Conservation (phyloP, 192 early-diverging fungal genomes). For the Spizellomyces sp. region DNA sequence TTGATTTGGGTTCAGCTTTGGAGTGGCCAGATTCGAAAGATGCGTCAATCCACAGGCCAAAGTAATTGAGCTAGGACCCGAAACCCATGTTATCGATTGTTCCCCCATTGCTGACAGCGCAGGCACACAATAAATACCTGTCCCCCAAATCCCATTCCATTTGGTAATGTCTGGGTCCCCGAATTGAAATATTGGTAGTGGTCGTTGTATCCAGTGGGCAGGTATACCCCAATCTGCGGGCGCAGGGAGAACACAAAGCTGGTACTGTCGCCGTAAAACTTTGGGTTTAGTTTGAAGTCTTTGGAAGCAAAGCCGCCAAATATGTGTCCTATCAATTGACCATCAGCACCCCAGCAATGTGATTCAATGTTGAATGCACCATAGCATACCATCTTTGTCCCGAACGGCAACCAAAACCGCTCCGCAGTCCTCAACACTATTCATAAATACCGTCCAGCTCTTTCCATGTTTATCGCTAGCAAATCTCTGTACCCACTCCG, state of each 20-base stretch:
- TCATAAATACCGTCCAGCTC: constrained; percentile 30
- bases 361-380: neutral
- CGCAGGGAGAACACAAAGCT: constrained; percentile 16
- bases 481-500: constrained; percentile 10
- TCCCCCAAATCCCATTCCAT: constrained; percentile 37
- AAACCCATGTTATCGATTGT: too few species aligned
- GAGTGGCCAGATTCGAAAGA: constrained; percentile 26
- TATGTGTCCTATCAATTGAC: constrained; percentile 6
- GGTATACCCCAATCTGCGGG: constrained; percentile 8
- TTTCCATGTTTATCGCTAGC: constrained; percentile 14
- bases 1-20: constrained; percentile 13
- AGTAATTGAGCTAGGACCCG: constrained; percentile 1
- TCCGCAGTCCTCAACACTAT: constrained; percentile 4
- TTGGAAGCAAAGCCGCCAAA: constrained; percentile 25
- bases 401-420: constrained; percentile 13
- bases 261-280: too few species aligned
- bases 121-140: constrained; percentile 5
- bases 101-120: too few species aligned
- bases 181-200: constrained; percentile 29
- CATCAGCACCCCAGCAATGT: neutral
- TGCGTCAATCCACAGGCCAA: constrained; percentile 23
- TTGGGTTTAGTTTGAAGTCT: too few species aligned
- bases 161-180: constrained; percentile 24
- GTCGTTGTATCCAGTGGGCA: constrained; percentile 17
- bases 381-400: constrained; percentile 1